Evolutionary conservation across 441 rosid genomes (phyloP), one percentile per base, ranked within the genome.

Genomic region (Arabidopsis hybrid): DNA sequence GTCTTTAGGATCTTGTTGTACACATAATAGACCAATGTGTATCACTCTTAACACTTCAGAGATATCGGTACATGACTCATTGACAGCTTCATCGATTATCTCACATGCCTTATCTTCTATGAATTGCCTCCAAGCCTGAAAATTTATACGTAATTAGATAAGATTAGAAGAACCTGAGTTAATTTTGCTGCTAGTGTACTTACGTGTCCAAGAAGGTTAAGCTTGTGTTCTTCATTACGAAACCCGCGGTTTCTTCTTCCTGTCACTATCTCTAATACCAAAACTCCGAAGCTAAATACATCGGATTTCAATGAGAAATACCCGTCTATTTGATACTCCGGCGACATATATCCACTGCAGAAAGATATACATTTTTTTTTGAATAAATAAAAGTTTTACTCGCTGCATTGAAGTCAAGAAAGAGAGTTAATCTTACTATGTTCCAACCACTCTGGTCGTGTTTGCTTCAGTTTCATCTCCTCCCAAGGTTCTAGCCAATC

Each of bases 321-420:
- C 1, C 89, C 90, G 7, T 80, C 72, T 81, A 85, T 58, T 64
- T 87, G 90, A 61, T 88, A 87, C 36, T 85, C 89, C 0, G 88
- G 93, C 2, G 90, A 80, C 96, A 88, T 83, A 14, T 88, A 90
- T 26, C 96, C 95, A n/a, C 91, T 88, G 79, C 53, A 78, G 7
- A 5, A 52, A 3, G 10, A 65, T 32, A 13, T n/a, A n/a, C n/a
- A n/a, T n/a, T n/a, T n/a, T n/a, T n/a, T 3, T 31, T 6, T 5
- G 7, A 5, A 8, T 9, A 32, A 4, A 17, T 10, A 16, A 65
- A 46, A 1, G 8, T 18, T 42, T 50, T 47, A 42, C 12, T 39
- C 50, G 4, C 31, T 50, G 58, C 26, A 6, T 26, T 16, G 2
- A 43, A 53, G 36, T 43, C 21, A 69, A 62, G 29, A 40, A 46